Evolutionary conservation across 345 rosid genomes (phyloP), one percentile per base, ranked within the genome.

Genomic region (Camelina laxa): DNA sequence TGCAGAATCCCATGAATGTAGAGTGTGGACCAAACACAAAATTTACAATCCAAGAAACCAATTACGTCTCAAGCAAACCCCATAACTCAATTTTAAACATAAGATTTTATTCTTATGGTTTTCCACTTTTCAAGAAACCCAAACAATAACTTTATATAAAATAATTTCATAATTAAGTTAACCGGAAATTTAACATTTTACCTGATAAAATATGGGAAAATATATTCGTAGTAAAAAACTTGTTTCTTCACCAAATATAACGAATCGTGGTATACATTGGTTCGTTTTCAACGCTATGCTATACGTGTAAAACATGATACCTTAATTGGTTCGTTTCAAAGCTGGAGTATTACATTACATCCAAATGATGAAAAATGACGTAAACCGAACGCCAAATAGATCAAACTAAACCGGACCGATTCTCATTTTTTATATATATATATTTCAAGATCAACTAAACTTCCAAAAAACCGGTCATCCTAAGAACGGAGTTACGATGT

Each of bases 401-500:
- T 16, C 38, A 70, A 63, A 64, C 16, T 48, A 70, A 77, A 77
- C 76, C 72, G 51, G 53, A 57, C 14, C 13, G 33, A 41, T 61
- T 21, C 33, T 53, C 64, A 36, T 17, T 24, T 64, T 13, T 33
- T 33, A 6, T 33, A 33, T 33, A 6, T 33, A 33, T 7, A 6
- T 7, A 17, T n/a, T 53, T 42, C 20, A 19, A 8, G 49, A 33
- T 24, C 12, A 63, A 42, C 73, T 73, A 89, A 7, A 87, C 73
- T 83, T 93, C 98, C 79, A 91, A 80, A 82, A 91, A 91, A 15
- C 97, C 98, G 17, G 98, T 94, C 91, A 90, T 77, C 60, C 93
- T 73, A 42, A 94, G 90, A 74, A 94, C 75, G 5, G 95, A 84
- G 81, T 91, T 86, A 68, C 98, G 79, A 54, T 91, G 92, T 71